phyloP scores from a whole-genome alignment of 306 rosid genomes.

The Vigna hirtella region DNA sequence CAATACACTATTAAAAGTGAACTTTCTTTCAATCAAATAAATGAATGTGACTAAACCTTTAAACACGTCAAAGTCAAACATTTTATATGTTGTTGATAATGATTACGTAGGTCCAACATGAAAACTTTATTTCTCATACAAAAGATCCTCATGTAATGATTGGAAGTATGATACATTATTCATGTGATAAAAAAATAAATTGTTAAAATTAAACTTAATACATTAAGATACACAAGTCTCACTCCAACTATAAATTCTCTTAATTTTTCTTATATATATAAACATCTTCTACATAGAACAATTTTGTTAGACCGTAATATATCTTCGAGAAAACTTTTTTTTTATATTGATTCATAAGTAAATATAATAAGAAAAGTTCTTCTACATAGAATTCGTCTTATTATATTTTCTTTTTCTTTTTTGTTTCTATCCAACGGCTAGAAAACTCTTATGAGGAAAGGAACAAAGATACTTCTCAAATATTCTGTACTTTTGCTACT shows the following conservation, averaged over 20 bases:
- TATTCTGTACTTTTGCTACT: not conserved
- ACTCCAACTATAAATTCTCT: too few species aligned
- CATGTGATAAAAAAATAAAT: not conserved
- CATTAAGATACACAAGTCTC: not conserved
- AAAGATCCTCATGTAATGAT: not conserved
- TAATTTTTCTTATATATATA: too few species aligned
- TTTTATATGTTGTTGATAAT: not conserved
- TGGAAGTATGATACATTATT: not conserved
- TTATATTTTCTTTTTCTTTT: not conserved
- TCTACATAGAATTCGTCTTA: too few species aligned
- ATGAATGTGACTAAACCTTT: not conserved
- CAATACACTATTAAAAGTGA: not conserved
- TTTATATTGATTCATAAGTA: too few species aligned
- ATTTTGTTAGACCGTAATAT: too few species aligned
- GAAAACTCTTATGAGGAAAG: not conserved
- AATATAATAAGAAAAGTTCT: too few species aligned
- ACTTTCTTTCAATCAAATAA: not conserved
- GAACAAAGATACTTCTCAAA: not conserved
- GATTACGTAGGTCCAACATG: not conserved
- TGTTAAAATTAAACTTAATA: not conserved
- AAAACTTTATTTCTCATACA: not conserved
- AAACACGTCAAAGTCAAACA: not conserved
- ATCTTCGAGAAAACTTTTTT: too few species aligned
- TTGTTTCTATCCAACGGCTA: not conserved
- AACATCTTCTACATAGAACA: too few species aligned